These are phyloP conservation scores for Clonostachys rhizophaga DNA, from an alignment of 2,329 filamentous ascomycete species.

Conservation along the genomic window DNA sequence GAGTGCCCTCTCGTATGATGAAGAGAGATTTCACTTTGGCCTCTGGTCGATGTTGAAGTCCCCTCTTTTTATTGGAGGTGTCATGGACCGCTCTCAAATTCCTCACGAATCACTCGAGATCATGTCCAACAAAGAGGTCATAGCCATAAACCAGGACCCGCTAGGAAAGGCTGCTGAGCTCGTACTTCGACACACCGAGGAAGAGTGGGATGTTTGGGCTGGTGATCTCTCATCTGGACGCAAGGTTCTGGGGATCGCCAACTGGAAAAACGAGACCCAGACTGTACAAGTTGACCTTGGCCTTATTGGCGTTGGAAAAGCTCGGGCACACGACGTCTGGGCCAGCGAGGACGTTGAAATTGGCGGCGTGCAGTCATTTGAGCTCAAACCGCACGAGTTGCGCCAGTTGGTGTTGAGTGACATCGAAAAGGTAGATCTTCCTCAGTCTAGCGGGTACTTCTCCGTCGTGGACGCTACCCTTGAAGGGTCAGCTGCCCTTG, in stretches of 20 bases:
- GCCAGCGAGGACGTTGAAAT: conserved; percentile 23
- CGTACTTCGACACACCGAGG: conserved; percentile 37
- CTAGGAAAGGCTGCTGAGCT: conserved; percentile 46
- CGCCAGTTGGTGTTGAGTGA: conserved; percentile 29
- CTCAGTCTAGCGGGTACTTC: conserved; percentile 28
- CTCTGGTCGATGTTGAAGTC: conserved; percentile 49
- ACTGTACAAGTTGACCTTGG: conserved; percentile 34
- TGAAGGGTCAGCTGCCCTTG: conserved; percentile 22
- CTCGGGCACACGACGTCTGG: conserved; percentile 33
- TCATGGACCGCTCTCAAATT: conserved; percentile 28
- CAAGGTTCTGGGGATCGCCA: conserved; percentile 39
- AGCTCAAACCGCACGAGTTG: conserved; percentile 30
- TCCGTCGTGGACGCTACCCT: conserved; percentile 26
- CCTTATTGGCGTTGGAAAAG: conserved; percentile 29
- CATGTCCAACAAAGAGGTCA: conserved; percentile 45
- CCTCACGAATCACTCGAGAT: conserved; percentile 31
- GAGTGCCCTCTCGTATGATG: conserved; percentile 32
- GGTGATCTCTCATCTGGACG: conserved; percentile 37
- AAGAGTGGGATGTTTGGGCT: conserved; percentile 46
- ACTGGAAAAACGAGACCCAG: conserved; percentile 40
- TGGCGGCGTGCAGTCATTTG: conserved; percentile 20
- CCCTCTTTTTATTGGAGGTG: conserved; percentile 40
- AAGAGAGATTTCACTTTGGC: conserved; percentile 47
- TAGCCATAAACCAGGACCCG: conserved; percentile 53
- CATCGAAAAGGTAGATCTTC: conserved; percentile 13